Conservation (phyloP, 2,329 filamentous ascomycete genomes). For the Nothopassalora personata region DNA sequence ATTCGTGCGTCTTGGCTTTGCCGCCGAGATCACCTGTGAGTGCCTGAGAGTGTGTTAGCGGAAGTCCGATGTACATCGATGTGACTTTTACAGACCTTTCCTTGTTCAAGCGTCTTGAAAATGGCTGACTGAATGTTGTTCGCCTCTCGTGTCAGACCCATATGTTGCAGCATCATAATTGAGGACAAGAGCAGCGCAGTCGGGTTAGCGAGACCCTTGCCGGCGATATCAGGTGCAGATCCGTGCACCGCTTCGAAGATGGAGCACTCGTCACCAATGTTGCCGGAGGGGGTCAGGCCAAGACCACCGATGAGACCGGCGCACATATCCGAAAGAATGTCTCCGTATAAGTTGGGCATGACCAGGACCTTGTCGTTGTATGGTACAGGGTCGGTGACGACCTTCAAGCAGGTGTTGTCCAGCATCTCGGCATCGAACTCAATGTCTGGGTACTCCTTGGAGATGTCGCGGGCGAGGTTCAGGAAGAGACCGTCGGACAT, state of each 20-base stretch:
- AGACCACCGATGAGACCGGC: slow-evolving; percentile 97
- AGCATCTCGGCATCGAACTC: slow-evolving; percentile 97
- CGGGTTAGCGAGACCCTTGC: slow-evolving; percentile 93
- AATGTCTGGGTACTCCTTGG: slow-evolving; percentile 92
- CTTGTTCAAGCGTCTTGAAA: slow-evolving; percentile 91
- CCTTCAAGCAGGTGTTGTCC: slow-evolving; percentile 99
- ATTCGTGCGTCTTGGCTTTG: slow-evolving; percentile 93
- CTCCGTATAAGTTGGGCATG: slow-evolving; percentile 96
- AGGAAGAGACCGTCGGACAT: slow-evolving; percentile 99
- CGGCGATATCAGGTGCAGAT: slow-evolving; percentile 92
- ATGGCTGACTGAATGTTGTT: slow-evolving; percentile 87
- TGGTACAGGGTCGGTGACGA: slow-evolving; percentile 89
- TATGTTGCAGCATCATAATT: slow-evolving; percentile 99
- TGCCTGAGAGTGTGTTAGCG: slow-evolving; percentile 40
- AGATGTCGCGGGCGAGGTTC: slow-evolving; percentile 73
- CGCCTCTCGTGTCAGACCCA: slow-evolving; percentile 83
- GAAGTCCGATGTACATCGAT: not conserved
- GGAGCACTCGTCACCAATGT: slow-evolving; percentile 98
- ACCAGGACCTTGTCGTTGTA: slow-evolving; percentile 99
- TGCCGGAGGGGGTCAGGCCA: slow-evolving; percentile 92
- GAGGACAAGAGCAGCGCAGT: slow-evolving; percentile 90
- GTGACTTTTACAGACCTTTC: slow-evolving; percentile 60
- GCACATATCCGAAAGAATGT: slow-evolving; percentile 99
- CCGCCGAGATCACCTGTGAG: slow-evolving; percentile 95
- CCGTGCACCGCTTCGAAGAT: slow-evolving; percentile 99